A percentile compares a stretch with the other conserved stretches of the same genome.
These are phyloP conservation scores for Pichia sp. DNA, from an alignment of 1,139 yeast genomes.

Conservation along the genomic window DNA sequence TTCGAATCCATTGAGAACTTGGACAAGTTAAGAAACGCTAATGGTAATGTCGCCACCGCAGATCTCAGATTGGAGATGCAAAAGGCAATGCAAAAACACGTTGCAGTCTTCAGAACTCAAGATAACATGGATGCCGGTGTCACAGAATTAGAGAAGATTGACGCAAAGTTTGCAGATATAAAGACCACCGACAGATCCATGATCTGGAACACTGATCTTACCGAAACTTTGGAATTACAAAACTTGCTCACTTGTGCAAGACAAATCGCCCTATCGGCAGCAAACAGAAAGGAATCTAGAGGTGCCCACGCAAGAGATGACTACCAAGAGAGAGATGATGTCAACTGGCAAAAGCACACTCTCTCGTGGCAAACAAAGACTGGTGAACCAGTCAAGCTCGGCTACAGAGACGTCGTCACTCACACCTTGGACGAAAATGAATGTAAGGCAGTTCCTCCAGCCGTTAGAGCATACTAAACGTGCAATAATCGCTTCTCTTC, in stretches of 20 bases:
- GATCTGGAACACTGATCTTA: slow-evolving; percentile 98
- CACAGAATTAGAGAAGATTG: slow-evolving; percentile 65
- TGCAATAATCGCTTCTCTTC: no score
- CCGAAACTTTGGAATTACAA: slow-evolving; percentile 93
- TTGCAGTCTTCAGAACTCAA: slow-evolving; percentile 95
- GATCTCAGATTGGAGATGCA: slow-evolving; percentile 91
- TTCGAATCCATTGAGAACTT: slow-evolving; percentile 83
- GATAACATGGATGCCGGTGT: slow-evolving; percentile 92
- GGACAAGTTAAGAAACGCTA: slow-evolving; percentile 80
- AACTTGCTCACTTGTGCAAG: slow-evolving; percentile 96
- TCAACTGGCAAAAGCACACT: slow-evolving; percentile 96
- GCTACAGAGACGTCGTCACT: slow-evolving; percentile 80
- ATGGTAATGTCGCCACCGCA: slow-evolving; percentile 78
- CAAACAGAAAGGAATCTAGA: slow-evolving; percentile 94
- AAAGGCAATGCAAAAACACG: slow-evolving; percentile 92
- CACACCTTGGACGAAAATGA: slow-evolving; percentile 85
- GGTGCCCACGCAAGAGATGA: slow-evolving; percentile 99
- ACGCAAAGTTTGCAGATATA: slow-evolving; percentile 62
- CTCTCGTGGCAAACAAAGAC: slow-evolving; percentile 78
- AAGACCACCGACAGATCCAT: slow-evolving; percentile 92
- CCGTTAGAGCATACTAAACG: slow-evolving; percentile 70
- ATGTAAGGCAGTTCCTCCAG: slow-evolving; percentile 96
- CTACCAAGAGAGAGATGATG: slow-evolving; percentile 93
- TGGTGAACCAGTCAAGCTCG: slow-evolving; percentile 69
- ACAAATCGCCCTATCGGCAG: slow-evolving; percentile 92